Percentiles rank a stretch among this genome's conserved stretches.
phyloP scores from a whole-genome alignment of 208 protist genomes.

The Sergeia podlipaevii region DNA sequence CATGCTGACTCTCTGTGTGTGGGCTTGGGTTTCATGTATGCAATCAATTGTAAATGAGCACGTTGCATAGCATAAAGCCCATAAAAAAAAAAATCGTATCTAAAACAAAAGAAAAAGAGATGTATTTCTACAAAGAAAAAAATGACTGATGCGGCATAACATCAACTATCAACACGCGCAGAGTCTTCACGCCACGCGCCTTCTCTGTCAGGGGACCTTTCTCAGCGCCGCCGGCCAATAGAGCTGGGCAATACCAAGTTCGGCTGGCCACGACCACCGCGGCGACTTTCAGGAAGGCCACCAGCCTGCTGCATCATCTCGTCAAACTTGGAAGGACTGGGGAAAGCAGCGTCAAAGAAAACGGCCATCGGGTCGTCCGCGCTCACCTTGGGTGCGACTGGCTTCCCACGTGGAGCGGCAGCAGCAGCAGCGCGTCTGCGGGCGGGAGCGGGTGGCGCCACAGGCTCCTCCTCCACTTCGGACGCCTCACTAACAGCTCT shows the following conservation, averaged over 20 bases:
- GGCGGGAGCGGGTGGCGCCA: neutral
- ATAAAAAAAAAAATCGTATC: conserved; percentile 10
- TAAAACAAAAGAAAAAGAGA: neutral
- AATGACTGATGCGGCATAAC: too few relatives aligned
- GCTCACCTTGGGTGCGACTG: conserved; percentile 16
- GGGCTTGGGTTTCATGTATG: too few relatives aligned
- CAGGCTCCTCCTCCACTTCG: conserved; percentile 8
- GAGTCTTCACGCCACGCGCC: neutral
- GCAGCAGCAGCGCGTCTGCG: conserved; percentile 2
- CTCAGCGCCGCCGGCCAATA: conserved; percentile 58
- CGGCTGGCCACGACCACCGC: conserved; percentile 39
- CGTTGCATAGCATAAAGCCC: too few relatives aligned
- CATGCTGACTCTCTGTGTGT: too few relatives aligned
- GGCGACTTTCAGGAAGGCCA: conserved; percentile 41
- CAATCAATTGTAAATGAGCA: too few relatives aligned
- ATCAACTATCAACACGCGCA: neutral
- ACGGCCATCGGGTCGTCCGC: conserved; percentile 79
- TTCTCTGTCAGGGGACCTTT: neutral
- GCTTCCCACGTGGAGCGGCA: conserved; percentile 4
- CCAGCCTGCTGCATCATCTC: conserved; percentile 82
- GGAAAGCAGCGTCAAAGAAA: conserved; percentile 80
- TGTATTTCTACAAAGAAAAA: neutral
- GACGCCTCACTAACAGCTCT: neutral
- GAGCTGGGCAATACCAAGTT: conserved; percentile 64
- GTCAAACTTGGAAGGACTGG: conserved; percentile 85